Percentiles rank a stretch among this genome's conserved stretches.
phyloP scores from a whole-genome alignment of 2,329 filamentous ascomycete genomes.

The Botryotinia globosa region DNA sequence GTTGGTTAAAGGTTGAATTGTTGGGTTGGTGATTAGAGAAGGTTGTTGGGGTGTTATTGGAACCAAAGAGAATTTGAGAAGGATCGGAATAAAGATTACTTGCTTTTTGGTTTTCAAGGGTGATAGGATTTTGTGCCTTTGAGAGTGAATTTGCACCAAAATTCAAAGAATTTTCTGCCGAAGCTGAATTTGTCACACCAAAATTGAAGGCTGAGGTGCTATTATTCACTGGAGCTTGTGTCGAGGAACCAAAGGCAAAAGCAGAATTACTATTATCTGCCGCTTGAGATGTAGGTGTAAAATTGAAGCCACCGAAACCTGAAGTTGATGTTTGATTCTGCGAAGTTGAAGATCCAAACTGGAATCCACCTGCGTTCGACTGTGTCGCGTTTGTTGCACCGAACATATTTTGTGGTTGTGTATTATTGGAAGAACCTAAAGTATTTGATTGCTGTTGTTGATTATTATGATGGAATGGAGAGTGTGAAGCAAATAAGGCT shows the following conservation, averaged over 20 bases:
- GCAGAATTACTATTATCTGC: slow-evolving; percentile 1
- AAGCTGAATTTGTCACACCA: slow-evolving; percentile 7
- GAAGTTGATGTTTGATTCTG: not conserved
- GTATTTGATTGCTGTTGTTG: slow-evolving; percentile 11
- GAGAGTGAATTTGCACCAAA: slow-evolving; percentile 12
- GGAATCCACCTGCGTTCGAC: slow-evolving; percentile 7
- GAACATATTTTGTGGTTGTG: slow-evolving; percentile 8
- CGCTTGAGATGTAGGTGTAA: slow-evolving; percentile 3
- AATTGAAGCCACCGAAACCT: slow-evolving; percentile 12
- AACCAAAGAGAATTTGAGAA: not conserved
- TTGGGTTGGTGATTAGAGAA: not conserved
- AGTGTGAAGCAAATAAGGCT: slow-evolving; percentile 11
- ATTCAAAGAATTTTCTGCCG: slow-evolving; percentile 5
- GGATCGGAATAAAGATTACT: slow-evolving; percentile 11
- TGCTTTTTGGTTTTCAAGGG: slow-evolving; percentile 17
- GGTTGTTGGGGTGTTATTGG: not conserved
- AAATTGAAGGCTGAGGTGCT: slow-evolving; percentile 6
- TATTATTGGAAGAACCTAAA: not conserved
- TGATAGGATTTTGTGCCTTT: slow-evolving; percentile 7
- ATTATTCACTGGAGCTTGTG: slow-evolving; percentile 16
- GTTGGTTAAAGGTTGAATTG: not conserved
- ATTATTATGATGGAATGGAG: slow-evolving; percentile 2
- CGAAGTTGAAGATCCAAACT: slow-evolving; percentile 9
- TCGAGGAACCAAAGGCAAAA: slow-evolving; percentile 13
- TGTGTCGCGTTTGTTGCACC: slow-evolving; percentile 5